phyloP scores from a whole-genome alignment of 371 early-diverging fungal species.

The Coemansia sp. region DNA sequence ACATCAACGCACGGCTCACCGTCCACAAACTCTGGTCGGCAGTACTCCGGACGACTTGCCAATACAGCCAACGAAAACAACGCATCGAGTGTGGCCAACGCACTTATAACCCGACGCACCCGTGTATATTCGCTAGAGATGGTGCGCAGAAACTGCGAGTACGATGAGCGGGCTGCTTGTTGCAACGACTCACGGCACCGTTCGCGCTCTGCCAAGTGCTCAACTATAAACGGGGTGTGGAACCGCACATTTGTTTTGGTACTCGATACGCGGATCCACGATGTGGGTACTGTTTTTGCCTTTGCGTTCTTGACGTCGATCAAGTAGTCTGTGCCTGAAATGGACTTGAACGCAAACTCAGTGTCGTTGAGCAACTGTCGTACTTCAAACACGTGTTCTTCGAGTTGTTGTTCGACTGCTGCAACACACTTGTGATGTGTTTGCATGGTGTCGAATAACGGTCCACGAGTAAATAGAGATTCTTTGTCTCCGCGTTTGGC shows the following conservation, averaged over 20 bases:
- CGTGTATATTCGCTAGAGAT: constrained; percentile 61
- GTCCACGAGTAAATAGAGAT: constrained; percentile 25
- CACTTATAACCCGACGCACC: constrained; percentile 63
- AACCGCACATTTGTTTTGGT: constrained; percentile 82
- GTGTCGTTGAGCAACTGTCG: constrained; percentile 51
- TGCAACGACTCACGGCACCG: constrained; percentile 68
- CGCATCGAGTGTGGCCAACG: constrained; percentile 74
- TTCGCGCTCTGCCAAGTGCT: constrained; percentile 69
- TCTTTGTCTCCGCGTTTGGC: constrained; percentile 24
- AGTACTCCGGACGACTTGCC: constrained; percentile 67
- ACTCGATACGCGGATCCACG: constrained; percentile 78
- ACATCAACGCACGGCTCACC: constrained; percentile 53
- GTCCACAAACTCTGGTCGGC: constrained; percentile 62
- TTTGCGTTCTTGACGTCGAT: constrained; percentile 64
- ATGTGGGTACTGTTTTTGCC: constrained; percentile 60
- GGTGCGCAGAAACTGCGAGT: constrained; percentile 54
- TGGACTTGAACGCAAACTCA: constrained; percentile 55
- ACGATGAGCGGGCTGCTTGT: constrained; percentile 62
- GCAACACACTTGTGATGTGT: constrained; percentile 41
- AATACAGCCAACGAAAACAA: constrained; percentile 69
- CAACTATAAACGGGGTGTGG: constrained; percentile 70
- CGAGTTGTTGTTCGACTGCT: constrained; percentile 57
- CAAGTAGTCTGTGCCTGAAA: constrained; percentile 54
- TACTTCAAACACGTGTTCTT: constrained; percentile 54
- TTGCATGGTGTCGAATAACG: constrained; percentile 18